Evolutionary conservation across 2,329 filamentous ascomycete species (phyloP).

Genomic region (Ophiostoma montium): DNA sequence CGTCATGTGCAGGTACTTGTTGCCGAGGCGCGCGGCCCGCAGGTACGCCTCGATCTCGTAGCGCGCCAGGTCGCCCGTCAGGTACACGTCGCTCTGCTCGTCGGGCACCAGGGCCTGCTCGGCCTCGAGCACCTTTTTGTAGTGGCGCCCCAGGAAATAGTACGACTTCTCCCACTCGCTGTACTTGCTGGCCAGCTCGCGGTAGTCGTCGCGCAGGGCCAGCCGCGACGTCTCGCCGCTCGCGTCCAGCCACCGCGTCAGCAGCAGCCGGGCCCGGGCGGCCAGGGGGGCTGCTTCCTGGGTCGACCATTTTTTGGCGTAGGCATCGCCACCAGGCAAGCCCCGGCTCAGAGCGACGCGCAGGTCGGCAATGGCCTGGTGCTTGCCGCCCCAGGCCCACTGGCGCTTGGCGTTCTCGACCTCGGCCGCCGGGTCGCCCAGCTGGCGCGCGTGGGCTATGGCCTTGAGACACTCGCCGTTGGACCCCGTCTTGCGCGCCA

Average conservation of each 20-base stretch:
- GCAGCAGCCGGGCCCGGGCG: conserved; percentile 70
- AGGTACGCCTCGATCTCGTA: conserved; percentile 90
- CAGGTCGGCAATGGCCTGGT: conserved; percentile 86
- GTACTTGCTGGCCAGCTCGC: conserved; percentile 58
- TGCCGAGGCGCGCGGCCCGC: conserved; percentile 72
- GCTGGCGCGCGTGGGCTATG: conserved; percentile 71
- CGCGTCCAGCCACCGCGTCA: conserved; percentile 92
- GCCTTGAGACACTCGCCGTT: conserved; percentile 86
- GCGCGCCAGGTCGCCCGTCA: conserved; percentile 73
- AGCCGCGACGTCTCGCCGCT: conserved; percentile 85
- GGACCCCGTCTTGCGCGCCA: conserved; percentile 75
- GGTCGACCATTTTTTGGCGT: conserved; percentile 1
- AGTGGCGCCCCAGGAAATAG: conserved; percentile 92
- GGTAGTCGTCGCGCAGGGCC: conserved; percentile 68
- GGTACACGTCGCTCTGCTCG: conserved; percentile 62
- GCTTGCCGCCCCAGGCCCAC: conserved; percentile 85
- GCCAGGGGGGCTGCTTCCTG: conserved; percentile 27
- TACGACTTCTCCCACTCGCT: conserved; percentile 88
- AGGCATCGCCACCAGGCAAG: background rate
- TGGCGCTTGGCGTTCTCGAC: conserved; percentile 89
- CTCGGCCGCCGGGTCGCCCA: conserved; percentile 75
- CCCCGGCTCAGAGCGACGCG: conserved; percentile 56
- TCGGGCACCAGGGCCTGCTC: conserved; percentile 64
- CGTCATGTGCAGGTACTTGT: conserved; percentile 93
- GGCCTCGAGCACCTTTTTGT: conserved; percentile 88